Evolutionary conservation across 2,329 filamentous ascomycete genomes (phyloP).

Genomic region (Pseudocercospora pini-densiflorae): DNA sequence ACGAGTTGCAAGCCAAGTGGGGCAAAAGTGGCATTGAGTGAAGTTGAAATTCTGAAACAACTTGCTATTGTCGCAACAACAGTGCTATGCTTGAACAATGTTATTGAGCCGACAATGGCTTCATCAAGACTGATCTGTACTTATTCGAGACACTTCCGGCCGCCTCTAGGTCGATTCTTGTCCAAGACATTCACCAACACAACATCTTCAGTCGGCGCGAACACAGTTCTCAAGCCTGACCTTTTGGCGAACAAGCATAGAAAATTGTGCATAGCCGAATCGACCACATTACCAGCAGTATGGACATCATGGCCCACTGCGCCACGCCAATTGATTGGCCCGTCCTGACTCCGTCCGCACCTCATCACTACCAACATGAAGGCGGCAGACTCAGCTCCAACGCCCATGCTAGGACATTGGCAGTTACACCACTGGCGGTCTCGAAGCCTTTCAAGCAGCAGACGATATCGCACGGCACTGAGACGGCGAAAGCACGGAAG

Average conservation of each 20-base stretch:
- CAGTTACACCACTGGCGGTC: background rate
- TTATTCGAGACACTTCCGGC: conserved; percentile 1
- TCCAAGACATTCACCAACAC: background rate
- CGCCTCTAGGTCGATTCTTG: background rate
- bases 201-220: background rate
- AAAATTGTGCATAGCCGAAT: background rate
- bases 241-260: background rate
- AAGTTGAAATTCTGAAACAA: conserved; percentile 3
- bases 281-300: background rate
- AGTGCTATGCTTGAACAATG: background rate
- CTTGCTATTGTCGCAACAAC: conserved; percentile 6
- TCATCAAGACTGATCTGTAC: background rate
- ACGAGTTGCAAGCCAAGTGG: background rate
- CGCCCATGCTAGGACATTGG: background rate
- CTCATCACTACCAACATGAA: background rate
- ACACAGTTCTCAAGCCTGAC: background rate
- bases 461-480: background rate
- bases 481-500: background rate
- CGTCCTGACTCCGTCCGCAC: background rate
- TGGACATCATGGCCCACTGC: background rate
- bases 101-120: background rate
- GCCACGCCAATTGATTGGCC: background rate
- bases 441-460: background rate
- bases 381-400: background rate
- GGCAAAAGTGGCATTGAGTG: background rate